Evolutionary conservation across 768 basidiomycete genomes (phyloP).

Genomic region (Coprinopsis strossmayeri): DNA sequence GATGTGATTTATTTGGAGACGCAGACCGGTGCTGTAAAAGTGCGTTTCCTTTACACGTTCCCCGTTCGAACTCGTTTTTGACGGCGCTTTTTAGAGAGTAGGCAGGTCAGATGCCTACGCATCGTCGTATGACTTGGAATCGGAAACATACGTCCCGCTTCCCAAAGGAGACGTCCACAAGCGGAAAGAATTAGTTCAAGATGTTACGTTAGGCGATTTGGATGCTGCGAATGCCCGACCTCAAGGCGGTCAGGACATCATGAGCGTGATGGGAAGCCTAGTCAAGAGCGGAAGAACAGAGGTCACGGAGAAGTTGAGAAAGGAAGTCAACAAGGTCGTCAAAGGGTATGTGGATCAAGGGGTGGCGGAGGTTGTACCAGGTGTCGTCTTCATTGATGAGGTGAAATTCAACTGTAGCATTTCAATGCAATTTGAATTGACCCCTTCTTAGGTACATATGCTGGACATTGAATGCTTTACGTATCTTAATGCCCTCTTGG

Average conservation of each 20-base stretch:
- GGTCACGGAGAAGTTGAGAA: slow-evolving; percentile 91
- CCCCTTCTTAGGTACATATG: slow-evolving; percentile 82
- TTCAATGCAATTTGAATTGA: slow-evolving; percentile 5
- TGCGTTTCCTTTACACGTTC: slow-evolving; percentile 24
- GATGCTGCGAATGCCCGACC: slow-evolving; percentile 96
- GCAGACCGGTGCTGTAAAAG: slow-evolving; percentile 93
- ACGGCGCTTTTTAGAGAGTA: slow-evolving; percentile 56
- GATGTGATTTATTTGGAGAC: slow-evolving; percentile 96
- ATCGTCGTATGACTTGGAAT: slow-evolving; percentile 94
- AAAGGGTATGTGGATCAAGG: slow-evolving; percentile 97
- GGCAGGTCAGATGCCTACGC: slow-evolving; percentile 97
- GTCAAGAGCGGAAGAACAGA: slow-evolving; percentile 93
- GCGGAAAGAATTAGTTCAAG: slow-evolving; percentile 91
- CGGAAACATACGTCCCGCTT: slow-evolving; percentile 95
- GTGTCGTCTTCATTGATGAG: slow-evolving; percentile 98
- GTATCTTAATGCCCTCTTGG: slow-evolving; percentile 91
- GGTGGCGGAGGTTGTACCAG: slow-evolving; percentile 95
- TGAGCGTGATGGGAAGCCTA: slow-evolving; percentile 92
- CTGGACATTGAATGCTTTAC: slow-evolving; percentile 99
- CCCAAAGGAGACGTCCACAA: slow-evolving; percentile 98
- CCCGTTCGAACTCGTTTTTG: neutral
- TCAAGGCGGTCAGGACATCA: slow-evolving; percentile 96
- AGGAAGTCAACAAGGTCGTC: slow-evolving; percentile 96
- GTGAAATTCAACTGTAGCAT: slow-evolving; percentile 33
- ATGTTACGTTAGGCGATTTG: slow-evolving; percentile 90